Evolutionary conservation across 331 rosid genomes (phyloP).

Genomic region (Cucumis variabilis): DNA sequence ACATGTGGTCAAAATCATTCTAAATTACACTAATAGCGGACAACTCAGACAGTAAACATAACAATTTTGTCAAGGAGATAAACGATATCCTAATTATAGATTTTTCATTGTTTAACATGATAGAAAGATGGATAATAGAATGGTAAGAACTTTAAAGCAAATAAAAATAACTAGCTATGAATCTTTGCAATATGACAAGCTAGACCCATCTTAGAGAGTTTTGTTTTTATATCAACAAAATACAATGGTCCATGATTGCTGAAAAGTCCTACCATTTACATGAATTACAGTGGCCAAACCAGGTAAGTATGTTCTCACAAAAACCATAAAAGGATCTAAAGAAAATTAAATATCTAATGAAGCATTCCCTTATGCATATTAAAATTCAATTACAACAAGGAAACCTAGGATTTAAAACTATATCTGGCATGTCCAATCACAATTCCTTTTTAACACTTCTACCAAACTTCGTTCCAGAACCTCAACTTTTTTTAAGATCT

Average conservation of each 20-base stretch:
- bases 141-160: no score
- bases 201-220: no score
- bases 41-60: no score
- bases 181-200: no score
- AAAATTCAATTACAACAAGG: not conserved
- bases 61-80: no score
- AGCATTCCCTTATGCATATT: not conserved
- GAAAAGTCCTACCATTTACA: no score
- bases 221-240: no score
- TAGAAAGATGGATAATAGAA: not conserved
- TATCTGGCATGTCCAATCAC: not conserved
- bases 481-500: not conserved
- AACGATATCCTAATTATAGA: conserved; percentile 59
- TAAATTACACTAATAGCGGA: no score
- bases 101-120: conserved; percentile 40
- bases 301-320: conserved; percentile 22
- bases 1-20: no score
- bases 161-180: no score
- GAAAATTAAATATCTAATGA: not conserved
- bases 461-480: conserved; percentile 17
- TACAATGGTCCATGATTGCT: no score
- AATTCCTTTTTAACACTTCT: not conserved
- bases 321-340: not conserved
- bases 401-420: not conserved
- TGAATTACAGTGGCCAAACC: not conserved